Evolutionary conservation across 192 early-diverging fungal genomes (phyloP).

Genomic region (Coemansia sp.): DNA sequence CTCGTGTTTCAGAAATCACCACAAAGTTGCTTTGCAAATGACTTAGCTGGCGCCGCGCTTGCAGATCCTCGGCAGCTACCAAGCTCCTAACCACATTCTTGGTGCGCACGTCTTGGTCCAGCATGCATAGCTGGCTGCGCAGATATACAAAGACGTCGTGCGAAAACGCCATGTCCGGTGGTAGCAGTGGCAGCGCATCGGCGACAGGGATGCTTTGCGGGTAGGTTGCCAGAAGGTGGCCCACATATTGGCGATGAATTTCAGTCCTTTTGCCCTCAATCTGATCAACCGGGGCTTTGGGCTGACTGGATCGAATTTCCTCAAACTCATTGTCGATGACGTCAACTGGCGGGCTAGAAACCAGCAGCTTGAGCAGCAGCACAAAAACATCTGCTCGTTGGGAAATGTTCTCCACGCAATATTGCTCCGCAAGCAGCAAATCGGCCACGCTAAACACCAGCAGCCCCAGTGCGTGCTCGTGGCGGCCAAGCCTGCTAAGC

Average conservation of each 20-base stretch:
- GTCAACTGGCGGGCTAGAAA: conserved; percentile 23
- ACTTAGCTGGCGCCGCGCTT: conserved; percentile 38
- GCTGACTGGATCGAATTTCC: conserved; percentile 6
- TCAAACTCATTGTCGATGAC: conserved; percentile 31
- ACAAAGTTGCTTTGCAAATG: conserved; percentile 28
- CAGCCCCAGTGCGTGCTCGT: conserved; percentile 80
- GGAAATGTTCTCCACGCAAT: conserved; percentile 57
- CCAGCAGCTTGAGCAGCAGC: conserved; percentile 35
- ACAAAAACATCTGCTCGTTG: conserved; percentile 31
- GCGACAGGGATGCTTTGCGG: conserved; percentile 31
- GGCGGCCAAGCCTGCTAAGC: conserved; percentile 77
- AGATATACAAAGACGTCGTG: conserved; percentile 53
- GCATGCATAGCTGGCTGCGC: conserved; percentile 53
- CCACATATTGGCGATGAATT: conserved; percentile 40
- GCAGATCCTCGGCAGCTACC: conserved; percentile 32
- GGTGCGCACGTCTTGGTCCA: conserved; percentile 36
- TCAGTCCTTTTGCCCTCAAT: conserved; percentile 13
- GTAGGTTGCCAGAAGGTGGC: conserved; percentile 34
- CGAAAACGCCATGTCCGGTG: conserved; percentile 47
- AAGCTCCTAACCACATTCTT: conserved; percentile 38
- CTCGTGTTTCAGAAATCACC: conserved; percentile 37
- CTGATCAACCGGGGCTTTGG: conserved; percentile 1
- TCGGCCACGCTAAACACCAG: conserved; percentile 78
- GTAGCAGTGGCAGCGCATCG: conserved; percentile 42
- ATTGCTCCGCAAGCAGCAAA: conserved; percentile 55